Base-by-base conservation (phyloP, 73 alveolate species). In the Paramecium primaurelia region DNA sequence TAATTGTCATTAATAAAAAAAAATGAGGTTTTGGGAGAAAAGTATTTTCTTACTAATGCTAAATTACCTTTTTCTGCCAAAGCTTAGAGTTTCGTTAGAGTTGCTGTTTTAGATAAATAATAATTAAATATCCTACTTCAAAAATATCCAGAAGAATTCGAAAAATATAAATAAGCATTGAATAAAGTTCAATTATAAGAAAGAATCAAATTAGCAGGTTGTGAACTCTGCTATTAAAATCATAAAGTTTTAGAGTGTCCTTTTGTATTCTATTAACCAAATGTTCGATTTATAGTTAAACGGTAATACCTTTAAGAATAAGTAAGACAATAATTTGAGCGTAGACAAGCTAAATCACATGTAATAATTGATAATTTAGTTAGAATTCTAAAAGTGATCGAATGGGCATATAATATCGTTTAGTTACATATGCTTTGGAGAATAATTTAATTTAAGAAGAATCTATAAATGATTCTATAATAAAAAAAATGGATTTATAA, bases 201-300 rank as follows among this genome's bases (percentile, higher is more conserved):
- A 47, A 42, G 73, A 36, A 80, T 80, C 11, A 80, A 80, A 47
- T 40, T 80, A 3, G 49, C 49, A 44, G 91, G 91, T 20, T 80
- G 91, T 80, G 91, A 80, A 26, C 30, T 80, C 1, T 80, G 91
- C 14, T 80, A 42, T 47, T 49, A 80, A 49, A 80, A 80, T 45
- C 91, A 80, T 25, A 42, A 80, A 44, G 77, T 80, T 8, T 80
- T 49, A 80, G 32, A 80, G 7, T 80, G 91, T 80, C 91, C 91
- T 22, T 80, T 80, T 80, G 91, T 80, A 1, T 80, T 47, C 22
- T 80, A 80, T 80, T 80, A 80, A 80, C 91, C 91, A 26, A 80
- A 80, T 22, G 36, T 80, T 47, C 25, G 75, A 80, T 26, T 32
- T 10, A 14, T 80, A 3, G 58, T 80, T 44, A 40, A 80, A 42